phyloP scores from a whole-genome alignment of 148 eudicot species.

The Chenopodium album region DNA sequence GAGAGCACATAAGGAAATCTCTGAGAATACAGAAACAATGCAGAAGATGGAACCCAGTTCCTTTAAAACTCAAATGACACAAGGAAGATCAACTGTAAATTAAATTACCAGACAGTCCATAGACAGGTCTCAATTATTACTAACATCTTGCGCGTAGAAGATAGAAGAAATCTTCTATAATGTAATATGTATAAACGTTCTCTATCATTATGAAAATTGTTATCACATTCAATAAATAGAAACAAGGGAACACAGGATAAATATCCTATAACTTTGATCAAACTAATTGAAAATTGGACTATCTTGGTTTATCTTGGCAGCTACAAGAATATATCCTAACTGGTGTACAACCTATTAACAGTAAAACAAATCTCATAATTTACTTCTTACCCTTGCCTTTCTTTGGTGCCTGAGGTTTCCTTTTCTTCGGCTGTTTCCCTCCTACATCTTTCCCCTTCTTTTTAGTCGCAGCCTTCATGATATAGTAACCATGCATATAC shows the following conservation, averaged over 20 bases:
- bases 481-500: background rate
- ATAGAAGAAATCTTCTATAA: background rate
- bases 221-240: constrained; percentile 5
- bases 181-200: background rate
- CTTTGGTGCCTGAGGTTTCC: constrained; percentile 68
- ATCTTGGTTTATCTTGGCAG: constrained; percentile 5
- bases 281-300: background rate
- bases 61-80: constrained; percentile 8
- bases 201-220: background rate
- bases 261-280: constrained; percentile 8
- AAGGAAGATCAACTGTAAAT: constrained; percentile 8
- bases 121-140: background rate
- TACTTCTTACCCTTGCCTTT: constrained; percentile 80
- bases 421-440: constrained; percentile 64
- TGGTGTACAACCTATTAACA: background rate
- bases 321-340: background rate
- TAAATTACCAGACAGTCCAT: background rate
- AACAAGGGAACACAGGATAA: background rate
- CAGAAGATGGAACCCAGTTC: constrained; percentile 2
- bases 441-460: constrained; percentile 66
- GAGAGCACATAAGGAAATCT: constrained; percentile 1
- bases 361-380: constrained; percentile 24
- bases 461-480: constrained; percentile 50
- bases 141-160: background rate
- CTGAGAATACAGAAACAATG: background rate